Base-by-base conservation (phyloP, 2,329 filamentous ascomycete species). In the Penicillium sp. region DNA sequence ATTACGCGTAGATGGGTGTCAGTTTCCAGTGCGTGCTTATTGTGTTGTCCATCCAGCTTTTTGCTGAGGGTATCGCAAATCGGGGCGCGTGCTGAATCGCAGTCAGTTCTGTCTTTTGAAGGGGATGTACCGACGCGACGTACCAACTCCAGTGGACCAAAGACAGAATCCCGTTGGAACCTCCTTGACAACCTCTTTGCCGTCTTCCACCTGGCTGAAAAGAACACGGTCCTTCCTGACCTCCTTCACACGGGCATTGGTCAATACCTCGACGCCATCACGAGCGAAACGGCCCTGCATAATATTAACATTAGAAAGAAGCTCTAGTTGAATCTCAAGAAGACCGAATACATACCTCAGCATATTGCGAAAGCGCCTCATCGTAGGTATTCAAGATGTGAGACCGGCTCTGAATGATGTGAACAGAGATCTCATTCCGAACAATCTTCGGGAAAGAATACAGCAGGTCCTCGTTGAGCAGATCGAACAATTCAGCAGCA, bases 331-430 rank as follows among this genome's bases (percentile, higher is more conserved):
- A 10, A 13, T 2, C 3, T 13, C 16, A 18, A 6, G 3, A 11
- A 10, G 18, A 14, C 3, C 2, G 6, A 28, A 29, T 16, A 49
- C 60, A 46, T 64, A 74, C 73, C 70, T 98, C 93, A 16, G 93
- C 91, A 65, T 94, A 98, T 64, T 84, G 83, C 9, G 90, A 96
- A 1, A 98, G 78, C 0, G 89, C 85, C 71, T 98, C 93, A 56
- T 98, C 93, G 65, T 98, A 98, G 0, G 93, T 98, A 73, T 98
- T 98, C 24, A 98, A 77, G 54, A 98, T 98, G 60, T 98, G 93
- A 32, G 86, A 84, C 49, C 93, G 82, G 61, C 89, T 95, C 65
- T 98, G 93, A 52, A 98, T 96, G 38, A 98, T 78, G 64, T 98
- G 94, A 1, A 98, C 91, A 0, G 93, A 97, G 40, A 98, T 95